Base-by-base conservation (phyloP, 2,329 filamentous ascomycete species). In the Xylariaceae sp. region DNA sequence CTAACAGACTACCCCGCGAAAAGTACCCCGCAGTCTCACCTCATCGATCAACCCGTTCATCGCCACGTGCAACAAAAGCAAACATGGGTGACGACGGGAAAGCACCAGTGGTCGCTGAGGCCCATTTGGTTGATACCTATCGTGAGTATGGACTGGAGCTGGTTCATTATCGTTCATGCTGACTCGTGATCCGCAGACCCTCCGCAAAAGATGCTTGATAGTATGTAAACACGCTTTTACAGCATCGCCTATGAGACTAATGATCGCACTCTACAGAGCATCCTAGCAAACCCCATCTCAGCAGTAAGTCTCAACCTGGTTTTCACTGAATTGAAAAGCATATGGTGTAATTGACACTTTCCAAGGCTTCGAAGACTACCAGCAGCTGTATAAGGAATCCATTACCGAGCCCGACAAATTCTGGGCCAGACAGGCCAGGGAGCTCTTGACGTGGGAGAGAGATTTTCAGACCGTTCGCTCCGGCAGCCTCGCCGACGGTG, bases 401-500 rank as follows among this genome's bases (percentile, higher is more conserved):
- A 96, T 98, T 65, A 84, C 85, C 58, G 76, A 93, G 59, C 92
- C 93, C 40, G 74, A 91, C 54, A 83, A 86, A 67, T 98, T 97
- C 75, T 98, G 92, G 91, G 90, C 77, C 50, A 79, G 78, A 55
- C 77, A 86, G 66, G 93, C 91, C 40, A 87, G 90, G 54, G 90
- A 97, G 61, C 82, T 96, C 44, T 79, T 98, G 57, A 84, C 86
- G 40, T 98, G 93, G 87, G 83, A 89, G 55, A 80, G 79, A 56
- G 92, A 97, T 64, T 98, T 98, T 71, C 74, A 95, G 67, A 97
- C 91, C 11, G 90, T 94, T 42, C 82, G 82, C 66, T 80, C 77
- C 48, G 93, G 93, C 50, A 83, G 82, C 22, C 80, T 98, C 45
- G 67, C 67, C 42, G 76, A 86, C 52, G 93, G 93, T 58, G 91